These are phyloP conservation scores for Nakaseomyces nivariensis DNA, from an alignment of 1,139 yeast species.

Conservation along the genomic window DNA sequence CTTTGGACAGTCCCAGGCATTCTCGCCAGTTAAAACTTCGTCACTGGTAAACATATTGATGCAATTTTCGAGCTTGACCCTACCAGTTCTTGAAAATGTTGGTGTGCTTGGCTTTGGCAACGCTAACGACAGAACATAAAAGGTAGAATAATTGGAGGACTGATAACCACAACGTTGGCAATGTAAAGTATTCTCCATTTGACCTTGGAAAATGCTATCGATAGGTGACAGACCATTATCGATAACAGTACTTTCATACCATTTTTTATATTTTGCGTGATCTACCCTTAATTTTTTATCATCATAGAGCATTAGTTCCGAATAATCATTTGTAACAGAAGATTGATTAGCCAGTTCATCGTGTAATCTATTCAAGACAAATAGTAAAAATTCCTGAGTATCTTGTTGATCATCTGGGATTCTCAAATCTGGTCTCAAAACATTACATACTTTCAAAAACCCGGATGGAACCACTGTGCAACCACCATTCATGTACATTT, in stretches of 20 bases:
- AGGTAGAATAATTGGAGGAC: constrained; percentile 50
- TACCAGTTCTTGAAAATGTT: constrained; percentile 27
- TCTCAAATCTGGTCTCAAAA: constrained; percentile 51
- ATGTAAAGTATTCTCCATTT: constrained; percentile 50
- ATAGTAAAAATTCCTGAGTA: constrained; percentile 63
- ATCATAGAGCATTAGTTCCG: constrained; percentile 32
- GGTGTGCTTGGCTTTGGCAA: constrained; percentile 38
- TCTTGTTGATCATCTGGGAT: constrained; percentile 73
- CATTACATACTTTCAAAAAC: constrained; percentile 45
- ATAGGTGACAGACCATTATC: constrained; percentile 59
- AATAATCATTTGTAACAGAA: constrained; percentile 32
- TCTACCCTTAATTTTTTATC: constrained; percentile 27
- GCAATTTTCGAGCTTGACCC: constrained; percentile 48
- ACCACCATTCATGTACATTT: constrained; percentile 44
- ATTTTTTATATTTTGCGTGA: constrained; percentile 44
- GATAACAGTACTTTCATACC: constrained; percentile 45
- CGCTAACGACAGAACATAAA: constrained; percentile 56
- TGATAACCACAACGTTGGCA: constrained; percentile 57
- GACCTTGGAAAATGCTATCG: constrained; percentile 56
- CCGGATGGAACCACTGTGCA: constrained; percentile 56
- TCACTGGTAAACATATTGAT: constrained; percentile 57
- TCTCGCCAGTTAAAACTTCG: constrained; percentile 59
- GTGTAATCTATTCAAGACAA: constrained; percentile 56
- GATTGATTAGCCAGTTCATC: constrained; percentile 47
- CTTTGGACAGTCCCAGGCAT: constrained; percentile 72